phyloP scores from a whole-genome alignment of 495 filamentous ascomycete species.

The Astrothelium subdiscretum region DNA sequence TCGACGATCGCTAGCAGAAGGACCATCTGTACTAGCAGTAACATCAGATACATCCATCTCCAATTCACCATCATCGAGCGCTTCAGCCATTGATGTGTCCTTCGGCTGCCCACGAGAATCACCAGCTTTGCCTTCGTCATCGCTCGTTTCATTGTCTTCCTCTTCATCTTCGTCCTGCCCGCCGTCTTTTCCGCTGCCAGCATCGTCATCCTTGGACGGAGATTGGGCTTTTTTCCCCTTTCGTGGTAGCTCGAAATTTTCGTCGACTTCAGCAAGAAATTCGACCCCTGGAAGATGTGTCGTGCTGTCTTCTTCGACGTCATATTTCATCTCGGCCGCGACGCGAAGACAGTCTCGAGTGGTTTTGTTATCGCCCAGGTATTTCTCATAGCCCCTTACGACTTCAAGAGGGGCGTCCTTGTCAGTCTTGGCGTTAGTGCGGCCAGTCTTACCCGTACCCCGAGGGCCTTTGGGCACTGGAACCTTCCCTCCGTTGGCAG shows the following conservation, averaged over 20 bases:
- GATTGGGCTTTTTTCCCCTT: slow-evolving; percentile 4
- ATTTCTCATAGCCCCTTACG: not conserved
- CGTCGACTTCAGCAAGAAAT: slow-evolving; percentile 12
- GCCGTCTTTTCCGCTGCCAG: not conserved
- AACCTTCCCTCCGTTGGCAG: not conserved
- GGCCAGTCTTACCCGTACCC: not conserved
- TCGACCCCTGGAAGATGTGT: slow-evolving; percentile 14
- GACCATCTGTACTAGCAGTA: not conserved
- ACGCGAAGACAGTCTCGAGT: slow-evolving; percentile 5
- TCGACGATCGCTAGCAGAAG: not conserved
- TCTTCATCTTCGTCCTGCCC: not conserved
- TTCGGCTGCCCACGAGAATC: not conserved
- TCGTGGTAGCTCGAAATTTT: not conserved
- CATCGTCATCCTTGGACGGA: slow-evolving; percentile 6
- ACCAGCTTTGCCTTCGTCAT: not conserved
- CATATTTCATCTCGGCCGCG: not conserved
- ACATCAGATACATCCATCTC: not conserved
- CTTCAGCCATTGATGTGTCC: not conserved
- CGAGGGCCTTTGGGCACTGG: not conserved
- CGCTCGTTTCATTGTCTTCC: not conserved
- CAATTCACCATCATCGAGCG: not conserved
- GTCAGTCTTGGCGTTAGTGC: slow-evolving; percentile 1
- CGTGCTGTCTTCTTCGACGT: slow-evolving; percentile 1
- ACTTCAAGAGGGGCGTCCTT: slow-evolving; percentile 5
- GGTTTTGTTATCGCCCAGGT: not conserved